Evolutionary conservation across 345 rosid species (phyloP).

Genomic region (Toxicodendron radicans): DNA sequence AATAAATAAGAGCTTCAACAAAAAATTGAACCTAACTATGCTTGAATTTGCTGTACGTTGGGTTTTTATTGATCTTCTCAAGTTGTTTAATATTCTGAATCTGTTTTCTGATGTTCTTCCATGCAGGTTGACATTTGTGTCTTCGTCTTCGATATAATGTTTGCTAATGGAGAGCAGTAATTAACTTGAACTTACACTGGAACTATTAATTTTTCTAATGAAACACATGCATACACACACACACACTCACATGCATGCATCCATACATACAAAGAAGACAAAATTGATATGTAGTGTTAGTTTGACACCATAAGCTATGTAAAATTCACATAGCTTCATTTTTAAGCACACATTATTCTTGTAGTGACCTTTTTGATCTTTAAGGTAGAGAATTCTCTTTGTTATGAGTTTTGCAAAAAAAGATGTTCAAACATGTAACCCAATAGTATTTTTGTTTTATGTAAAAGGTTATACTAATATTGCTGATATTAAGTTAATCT

Average conservation of each 20-base stretch:
- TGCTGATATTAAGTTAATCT: too few relatives aligned
- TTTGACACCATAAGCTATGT: not conserved
- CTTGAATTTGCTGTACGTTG: not conserved
- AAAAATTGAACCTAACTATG: constrained; percentile 9
- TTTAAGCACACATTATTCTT: not conserved
- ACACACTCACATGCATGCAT: not conserved
- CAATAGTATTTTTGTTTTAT: too few relatives aligned
- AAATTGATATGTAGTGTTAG: not conserved
- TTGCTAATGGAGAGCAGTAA: constrained; percentile 79
- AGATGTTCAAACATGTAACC: too few relatives aligned
- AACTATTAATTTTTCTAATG: constrained; percentile 7
- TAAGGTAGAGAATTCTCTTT: too few relatives aligned
- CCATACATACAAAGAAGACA: not conserved
- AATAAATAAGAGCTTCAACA: not conserved
- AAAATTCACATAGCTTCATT: not conserved
- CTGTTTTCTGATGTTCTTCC: constrained; percentile 14
- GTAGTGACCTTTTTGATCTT: too few relatives aligned
- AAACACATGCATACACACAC: not conserved
- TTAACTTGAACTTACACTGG: constrained; percentile 35
- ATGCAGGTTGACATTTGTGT: constrained; percentile 84
- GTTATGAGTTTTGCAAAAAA: too few relatives aligned
- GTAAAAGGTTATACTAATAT: too few relatives aligned
- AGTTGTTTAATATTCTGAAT: constrained; percentile 9
- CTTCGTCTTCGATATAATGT: constrained; percentile 87
- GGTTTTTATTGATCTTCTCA: not conserved